These are phyloP conservation scores for Digitaria exilis DNA, from an alignment of 202 grass and related monocot genomes.

Conservation along the genomic window DNA sequence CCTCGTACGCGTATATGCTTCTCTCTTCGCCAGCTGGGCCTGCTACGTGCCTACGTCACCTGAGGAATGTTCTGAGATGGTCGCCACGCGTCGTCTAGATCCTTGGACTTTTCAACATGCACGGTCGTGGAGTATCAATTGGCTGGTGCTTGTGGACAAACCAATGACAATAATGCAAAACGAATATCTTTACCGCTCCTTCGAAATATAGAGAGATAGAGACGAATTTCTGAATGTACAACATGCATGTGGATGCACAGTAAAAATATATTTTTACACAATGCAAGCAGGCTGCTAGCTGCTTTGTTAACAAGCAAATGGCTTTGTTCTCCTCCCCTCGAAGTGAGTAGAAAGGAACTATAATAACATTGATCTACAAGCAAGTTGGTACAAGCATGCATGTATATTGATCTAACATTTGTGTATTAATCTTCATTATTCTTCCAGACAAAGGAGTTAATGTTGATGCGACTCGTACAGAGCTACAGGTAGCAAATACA, in stretches of 20 bases:
- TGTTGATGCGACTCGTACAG: neutral
- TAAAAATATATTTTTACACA: neutral
- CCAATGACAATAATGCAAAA: neutral
- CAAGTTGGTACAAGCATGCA: neutral
- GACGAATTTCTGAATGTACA: neutral
- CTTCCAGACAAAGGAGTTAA: neutral
- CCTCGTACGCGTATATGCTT: neutral
- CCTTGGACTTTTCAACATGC: slow-evolving; percentile 30
- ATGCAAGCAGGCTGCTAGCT: neutral
- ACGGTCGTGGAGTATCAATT: neutral
- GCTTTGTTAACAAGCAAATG: neutral
- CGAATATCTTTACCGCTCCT: neutral
- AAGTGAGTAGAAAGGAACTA: neutral
- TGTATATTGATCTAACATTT: neutral
- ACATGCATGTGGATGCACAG: slow-evolving; percentile 22
- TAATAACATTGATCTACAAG: neutral
- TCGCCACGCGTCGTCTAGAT: slow-evolving; percentile 28
- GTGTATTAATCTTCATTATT: neutral
- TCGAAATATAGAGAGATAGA: neutral
- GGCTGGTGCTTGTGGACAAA: neutral
- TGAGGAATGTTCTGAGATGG: slow-evolving; percentile 22
- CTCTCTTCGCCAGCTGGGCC: neutral
- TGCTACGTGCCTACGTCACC: neutral
- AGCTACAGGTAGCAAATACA: neutral
- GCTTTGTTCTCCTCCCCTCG: neutral